These are phyloP conservation scores for Jaltomata sinuosa DNA, from an alignment of 257 asterid species.

Conservation along the genomic window DNA sequence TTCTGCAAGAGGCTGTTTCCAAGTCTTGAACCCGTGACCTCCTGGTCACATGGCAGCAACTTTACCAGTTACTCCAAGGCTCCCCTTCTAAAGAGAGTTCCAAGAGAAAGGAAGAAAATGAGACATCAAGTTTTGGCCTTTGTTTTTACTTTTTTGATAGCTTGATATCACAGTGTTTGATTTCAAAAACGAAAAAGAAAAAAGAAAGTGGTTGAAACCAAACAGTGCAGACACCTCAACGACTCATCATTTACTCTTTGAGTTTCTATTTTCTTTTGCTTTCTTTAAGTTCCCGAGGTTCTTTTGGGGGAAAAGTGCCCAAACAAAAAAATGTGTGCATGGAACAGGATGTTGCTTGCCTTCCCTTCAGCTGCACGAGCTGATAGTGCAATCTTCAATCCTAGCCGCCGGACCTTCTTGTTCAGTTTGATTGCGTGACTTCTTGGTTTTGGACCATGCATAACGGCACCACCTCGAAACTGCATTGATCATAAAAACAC, in stretches of 20 bases:
- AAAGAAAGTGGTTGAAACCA: background rate
- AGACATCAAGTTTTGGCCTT: background rate
- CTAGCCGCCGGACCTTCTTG: slow-evolving; percentile 88
- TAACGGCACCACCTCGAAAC: slow-evolving; percentile 82
- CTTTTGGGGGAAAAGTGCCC: background rate
- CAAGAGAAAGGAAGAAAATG: background rate
- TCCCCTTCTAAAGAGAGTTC: too few species aligned
- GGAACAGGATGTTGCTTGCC: slow-evolving; percentile 37
- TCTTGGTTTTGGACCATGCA: slow-evolving; percentile 97
- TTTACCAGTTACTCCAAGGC: too few species aligned
- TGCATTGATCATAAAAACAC: slow-evolving; percentile 19
- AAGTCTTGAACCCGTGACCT: too few species aligned
- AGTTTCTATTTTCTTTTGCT: background rate
- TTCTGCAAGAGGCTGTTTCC: too few species aligned
- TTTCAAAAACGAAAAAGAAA: background rate
- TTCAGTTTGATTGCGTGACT: slow-evolving; percentile 89
- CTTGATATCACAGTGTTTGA: background rate
- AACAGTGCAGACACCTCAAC: background rate
- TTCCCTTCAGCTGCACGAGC: slow-evolving; percentile 97
- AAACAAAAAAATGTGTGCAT: background rate
- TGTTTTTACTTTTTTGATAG: background rate
- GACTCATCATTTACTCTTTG: background rate
- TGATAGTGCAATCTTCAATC: slow-evolving; percentile 75
- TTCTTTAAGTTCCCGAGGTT: background rate
- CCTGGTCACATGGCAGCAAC: too few species aligned